Base-by-base conservation (phyloP, 1,139 yeast genomes). In the Wickerhamiella pararugosa region DNA sequence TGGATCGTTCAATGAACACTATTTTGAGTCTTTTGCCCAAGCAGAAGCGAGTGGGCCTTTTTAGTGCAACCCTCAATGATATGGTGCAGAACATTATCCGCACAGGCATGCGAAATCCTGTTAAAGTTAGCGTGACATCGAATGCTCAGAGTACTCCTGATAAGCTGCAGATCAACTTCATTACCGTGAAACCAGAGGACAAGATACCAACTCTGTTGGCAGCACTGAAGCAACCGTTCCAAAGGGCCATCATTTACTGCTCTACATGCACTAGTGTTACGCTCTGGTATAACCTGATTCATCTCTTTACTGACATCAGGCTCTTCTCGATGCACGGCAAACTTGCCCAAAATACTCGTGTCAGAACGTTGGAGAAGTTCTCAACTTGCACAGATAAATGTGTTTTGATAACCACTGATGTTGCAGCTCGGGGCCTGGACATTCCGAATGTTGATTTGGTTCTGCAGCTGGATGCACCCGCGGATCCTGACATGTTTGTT, bases 371-470 rank as follows among this genome's bases (percentile, higher is more conserved):
- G 45, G 63, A 63, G 38, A 57, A 54, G n/a, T 83, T 79, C 65
- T 70, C 78, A 54, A 59, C 56, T 29, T 54, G 68, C 31, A 56
- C 62, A 33, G 62, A 66, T 25, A 69, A 45, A 81, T 77, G 82
- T 45, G 56, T 87, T 35, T 66, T 87, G 43, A 71, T 87, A 38
- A 79, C 93, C 37, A 83, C 95, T 1, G 94, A 87, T 62, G 96
- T 90, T 44, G 94, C 92, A 48, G 96, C 97, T 2, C 76, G 97
- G 64, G 97, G 98, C 54, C 76, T 90, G 74, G 95, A 86, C 65
- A 81, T 86, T 67, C 86, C 86, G 37, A 76, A 76, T 53, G 90
- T 90, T 30, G 66, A 81, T 33, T 79, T 81, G 52, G 95, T 86
- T 44, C 64, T 81, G 52, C 95, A 86, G 63, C 60, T 82, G 43